Evolutionary conservation across 2,329 filamentous ascomycete species (phyloP), one percentile per base, ranked within the genome.

Genomic region (Chrysosporium keratinophilum): DNA sequence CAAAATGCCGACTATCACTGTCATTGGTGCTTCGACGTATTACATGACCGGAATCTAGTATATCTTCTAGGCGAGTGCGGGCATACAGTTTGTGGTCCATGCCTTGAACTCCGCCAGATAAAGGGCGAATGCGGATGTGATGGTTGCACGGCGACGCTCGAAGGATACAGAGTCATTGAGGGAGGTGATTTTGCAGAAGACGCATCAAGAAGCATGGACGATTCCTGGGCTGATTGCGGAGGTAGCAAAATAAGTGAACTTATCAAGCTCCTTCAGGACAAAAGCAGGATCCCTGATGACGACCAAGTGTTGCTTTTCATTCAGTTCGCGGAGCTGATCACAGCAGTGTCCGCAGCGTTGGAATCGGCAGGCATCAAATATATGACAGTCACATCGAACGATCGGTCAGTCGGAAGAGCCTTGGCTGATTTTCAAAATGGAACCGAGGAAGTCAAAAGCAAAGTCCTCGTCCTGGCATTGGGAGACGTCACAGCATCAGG

Each of bases 401-500:
- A 64, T 31, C 57, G 62, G 20, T 59, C 60, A 5, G 58, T 65
- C 39, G 60, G 64, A 1, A 62, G 63, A 14, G 68, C 70, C 11
- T 64, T 79, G 9, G 61, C 65, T 1, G 48, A 61, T 0, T 73
- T 79, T 53, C 71, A 76, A 45, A 60, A 64, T 10, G 60, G 65
- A 55, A 69, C 57, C 46, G 71, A 63, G 33, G 52, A 61, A 45
- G 54, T 65, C 14, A 58, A 64, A 19, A 67, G 64, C 31, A 78
- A 74, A 50, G 77, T 81, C 0, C 67, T 85, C 3, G 68, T 85
- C 14, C 67, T 86, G 31, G 77, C 80, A 54, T 68, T 81, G 1
- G 74, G 74, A 1, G 74, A 75, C 57, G 78, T 78, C 34, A 77
- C 78, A 51, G 78, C 82, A 2, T 76, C 82, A 33, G 83, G 83